Conservation (phyloP, 1,284 basidiomycete species). For the Boletus sp. region DNA sequence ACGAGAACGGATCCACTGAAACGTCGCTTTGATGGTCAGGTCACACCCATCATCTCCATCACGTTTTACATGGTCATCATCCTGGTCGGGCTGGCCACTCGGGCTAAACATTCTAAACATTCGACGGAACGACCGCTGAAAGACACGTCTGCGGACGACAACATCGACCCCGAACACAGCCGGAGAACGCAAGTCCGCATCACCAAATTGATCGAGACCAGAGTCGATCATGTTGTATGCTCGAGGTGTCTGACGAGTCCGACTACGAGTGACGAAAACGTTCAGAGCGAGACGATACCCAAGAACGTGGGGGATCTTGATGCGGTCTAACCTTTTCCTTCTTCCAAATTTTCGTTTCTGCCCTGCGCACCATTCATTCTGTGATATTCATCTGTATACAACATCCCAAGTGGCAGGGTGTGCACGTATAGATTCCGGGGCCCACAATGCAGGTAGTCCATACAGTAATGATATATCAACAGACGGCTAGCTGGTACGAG, state of each 20-base stretch:
- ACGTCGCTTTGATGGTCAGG: background rate
- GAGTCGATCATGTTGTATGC: background rate
- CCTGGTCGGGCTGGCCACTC: background rate
- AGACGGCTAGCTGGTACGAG: too few species aligned
- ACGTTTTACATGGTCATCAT: constrained; percentile 7
- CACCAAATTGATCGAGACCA: background rate
- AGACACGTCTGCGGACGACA: background rate
- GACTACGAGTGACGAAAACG: too few species aligned
- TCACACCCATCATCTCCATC: constrained; percentile 6
- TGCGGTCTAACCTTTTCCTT: background rate
- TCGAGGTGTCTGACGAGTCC: background rate
- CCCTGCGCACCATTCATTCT: too few species aligned
- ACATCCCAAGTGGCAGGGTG: too few species aligned
- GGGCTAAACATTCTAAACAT: too few species aligned
- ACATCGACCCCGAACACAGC: background rate
- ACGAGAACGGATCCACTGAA: background rate
- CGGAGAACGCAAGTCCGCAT: background rate
- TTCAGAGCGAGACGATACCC: too few species aligned
- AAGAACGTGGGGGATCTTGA: background rate
- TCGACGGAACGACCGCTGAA: background rate
- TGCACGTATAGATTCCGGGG: too few species aligned
- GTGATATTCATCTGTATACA: too few species aligned
- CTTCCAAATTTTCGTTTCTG: too few species aligned
- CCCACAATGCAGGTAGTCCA: too few species aligned
- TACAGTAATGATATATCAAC: too few species aligned